Conservation (phyloP, 768 basidiomycete species). For the Dendrothele bispora region DNA sequence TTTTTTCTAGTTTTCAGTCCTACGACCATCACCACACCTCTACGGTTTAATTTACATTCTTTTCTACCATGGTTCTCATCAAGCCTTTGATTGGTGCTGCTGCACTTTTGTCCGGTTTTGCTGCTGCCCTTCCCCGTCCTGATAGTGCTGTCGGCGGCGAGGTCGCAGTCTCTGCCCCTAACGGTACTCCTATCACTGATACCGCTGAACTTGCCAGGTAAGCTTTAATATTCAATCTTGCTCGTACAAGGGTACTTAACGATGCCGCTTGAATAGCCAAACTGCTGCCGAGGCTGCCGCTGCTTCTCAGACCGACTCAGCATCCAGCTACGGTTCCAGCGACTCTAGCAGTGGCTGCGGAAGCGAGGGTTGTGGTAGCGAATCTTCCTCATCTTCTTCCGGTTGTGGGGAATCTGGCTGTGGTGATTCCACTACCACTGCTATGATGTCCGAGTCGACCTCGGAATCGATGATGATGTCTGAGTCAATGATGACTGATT, state of each 20-base stretch:
- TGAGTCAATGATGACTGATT: slow-evolving; percentile 8
- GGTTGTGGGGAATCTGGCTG: neutral
- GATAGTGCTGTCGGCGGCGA: slow-evolving; percentile 34
- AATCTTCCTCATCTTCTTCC: neutral
- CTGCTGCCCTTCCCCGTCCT: slow-evolving; percentile 47
- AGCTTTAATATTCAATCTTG: slow-evolving; percentile 20
- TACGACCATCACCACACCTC: slow-evolving; percentile 43
- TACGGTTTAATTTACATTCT: slow-evolving; percentile 41
- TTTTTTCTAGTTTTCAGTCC: slow-evolving; percentile 41
- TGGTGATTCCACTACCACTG: neutral
- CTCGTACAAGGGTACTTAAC: neutral
- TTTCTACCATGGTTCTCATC: slow-evolving; percentile 61
- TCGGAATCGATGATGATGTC: slow-evolving; percentile 8
- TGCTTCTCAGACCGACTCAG: slow-evolving; percentile 5
- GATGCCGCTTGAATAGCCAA: too few relatives aligned
- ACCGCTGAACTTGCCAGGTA: slow-evolving; percentile 34
- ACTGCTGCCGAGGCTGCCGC: slow-evolving; percentile 16
- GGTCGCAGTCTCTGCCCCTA: slow-evolving; percentile 38
- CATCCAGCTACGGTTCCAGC: slow-evolving; percentile 20
- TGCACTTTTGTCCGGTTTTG: slow-evolving; percentile 52
- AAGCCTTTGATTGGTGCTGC: slow-evolving; percentile 54
- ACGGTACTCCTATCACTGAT: slow-evolving; percentile 45
- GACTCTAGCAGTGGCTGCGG: slow-evolving; percentile 7
- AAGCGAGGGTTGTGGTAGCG: neutral
- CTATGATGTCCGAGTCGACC: slow-evolving; percentile 10